These are phyloP conservation scores for Hansenula lynferdii DNA, from an alignment of 1,139 yeast species.

Conservation along the genomic window DNA sequence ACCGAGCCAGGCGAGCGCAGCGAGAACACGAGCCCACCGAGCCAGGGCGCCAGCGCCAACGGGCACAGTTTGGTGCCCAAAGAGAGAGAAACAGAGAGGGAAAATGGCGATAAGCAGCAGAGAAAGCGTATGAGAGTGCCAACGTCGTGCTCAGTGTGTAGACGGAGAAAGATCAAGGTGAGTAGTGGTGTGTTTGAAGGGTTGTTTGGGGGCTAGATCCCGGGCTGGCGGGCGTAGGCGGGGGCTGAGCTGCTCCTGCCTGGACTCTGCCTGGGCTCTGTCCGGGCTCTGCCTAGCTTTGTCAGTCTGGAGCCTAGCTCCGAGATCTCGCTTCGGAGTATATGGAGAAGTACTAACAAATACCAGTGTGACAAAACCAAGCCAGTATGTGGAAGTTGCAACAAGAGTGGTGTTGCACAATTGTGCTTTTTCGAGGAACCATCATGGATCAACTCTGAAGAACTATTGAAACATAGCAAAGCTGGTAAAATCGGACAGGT, in stretches of 20 bases:
- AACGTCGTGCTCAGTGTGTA: conserved; percentile 39
- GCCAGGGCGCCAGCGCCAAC: background rate
- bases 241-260: too few relatives aligned
- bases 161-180: conserved; percentile 37
- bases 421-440: conserved; percentile 52
- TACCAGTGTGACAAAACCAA: conserved; percentile 48
- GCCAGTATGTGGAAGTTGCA: conserved; percentile 62
- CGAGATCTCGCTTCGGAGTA: background rate
- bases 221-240: too few relatives aligned
- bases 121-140: conserved; percentile 38
- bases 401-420: conserved; percentile 54
- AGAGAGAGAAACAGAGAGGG: too few relatives aligned
- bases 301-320: too few relatives aligned
- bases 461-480: conserved; percentile 12
- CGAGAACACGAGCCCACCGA: background rate
- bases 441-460: conserved; percentile 30
- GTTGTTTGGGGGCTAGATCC: background rate
- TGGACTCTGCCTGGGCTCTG: too few relatives aligned
- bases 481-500: background rate
- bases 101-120: conserved; percentile 1
- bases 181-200: background rate
- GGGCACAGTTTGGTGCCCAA: background rate
- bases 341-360: background rate
- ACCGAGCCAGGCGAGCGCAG: too few relatives aligned
- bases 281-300: too few relatives aligned